Evolutionary conservation across 2,329 filamentous ascomycete genomes (phyloP).

Genomic region (Stachybotrys elegans): DNA sequence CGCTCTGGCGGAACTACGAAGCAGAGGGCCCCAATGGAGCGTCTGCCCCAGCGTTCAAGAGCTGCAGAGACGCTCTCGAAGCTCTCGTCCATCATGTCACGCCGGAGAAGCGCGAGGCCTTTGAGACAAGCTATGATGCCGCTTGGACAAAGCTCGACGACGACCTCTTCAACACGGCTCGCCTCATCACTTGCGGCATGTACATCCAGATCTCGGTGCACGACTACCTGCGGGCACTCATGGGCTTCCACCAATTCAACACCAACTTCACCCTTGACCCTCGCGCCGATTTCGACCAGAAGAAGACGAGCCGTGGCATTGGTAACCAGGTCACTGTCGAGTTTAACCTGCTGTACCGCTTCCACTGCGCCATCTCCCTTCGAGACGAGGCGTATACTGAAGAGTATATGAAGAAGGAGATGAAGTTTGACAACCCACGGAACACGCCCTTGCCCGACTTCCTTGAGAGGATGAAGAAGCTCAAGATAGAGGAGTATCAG

Average conservation of each 20-base stretch:
- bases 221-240: constrained; percentile 33
- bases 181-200: constrained; percentile 48
- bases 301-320: constrained; percentile 21
- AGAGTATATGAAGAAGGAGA: constrained; percentile 10
- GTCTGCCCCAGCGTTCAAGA: not conserved
- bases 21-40: not conserved
- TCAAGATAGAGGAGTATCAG: too few relatives aligned
- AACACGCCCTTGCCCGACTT: constrained; percentile 48
- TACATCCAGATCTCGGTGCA: constrained; percentile 45
- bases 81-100: not conserved
- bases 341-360: constrained; percentile 30
- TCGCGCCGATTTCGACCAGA: constrained; percentile 12
- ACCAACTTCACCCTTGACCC: constrained; percentile 52
- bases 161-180: constrained; percentile 33
- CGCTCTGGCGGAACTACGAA: too few relatives aligned
- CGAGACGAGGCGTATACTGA: constrained; percentile 23
- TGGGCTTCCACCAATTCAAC: constrained; percentile 47
- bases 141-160: not conserved
- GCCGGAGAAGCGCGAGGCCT: not conserved
- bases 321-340: constrained; percentile 28
- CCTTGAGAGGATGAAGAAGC: too few relatives aligned
- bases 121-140: not conserved
- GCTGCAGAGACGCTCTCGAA: not conserved
- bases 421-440: constrained; percentile 35
- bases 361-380: constrained; percentile 24